phyloP scores from a whole-genome alignment of 1,139 yeast genomes.

The Blastobotrys capitulatus region DNA sequence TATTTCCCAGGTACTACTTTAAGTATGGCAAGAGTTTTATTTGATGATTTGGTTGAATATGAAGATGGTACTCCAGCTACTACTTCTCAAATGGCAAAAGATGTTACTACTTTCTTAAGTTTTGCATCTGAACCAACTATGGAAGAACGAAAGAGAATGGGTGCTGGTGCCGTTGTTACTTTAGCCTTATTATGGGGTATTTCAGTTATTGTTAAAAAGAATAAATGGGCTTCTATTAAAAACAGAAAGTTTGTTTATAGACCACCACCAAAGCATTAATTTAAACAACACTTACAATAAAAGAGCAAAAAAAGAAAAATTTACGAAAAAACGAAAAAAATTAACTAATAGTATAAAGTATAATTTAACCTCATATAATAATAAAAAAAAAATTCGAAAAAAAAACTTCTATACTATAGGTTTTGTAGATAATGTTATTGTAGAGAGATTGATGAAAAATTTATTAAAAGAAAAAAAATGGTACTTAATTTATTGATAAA shows the following conservation, averaged over 20 bases:
- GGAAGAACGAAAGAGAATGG: slow-evolving; percentile 96
- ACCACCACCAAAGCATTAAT: slow-evolving; percentile 49
- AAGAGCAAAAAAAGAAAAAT: neutral
- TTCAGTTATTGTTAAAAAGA: slow-evolving; percentile 90
- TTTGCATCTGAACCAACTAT: slow-evolving; percentile 99
- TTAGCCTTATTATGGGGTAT: slow-evolving; percentile 74
- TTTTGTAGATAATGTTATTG: too few species aligned
- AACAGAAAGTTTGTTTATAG: slow-evolving; percentile 90
- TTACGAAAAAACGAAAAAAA: neutral
- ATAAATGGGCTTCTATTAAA: slow-evolving; percentile 97
- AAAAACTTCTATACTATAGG: too few species aligned
- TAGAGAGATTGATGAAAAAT: too few species aligned
- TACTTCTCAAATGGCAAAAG: slow-evolving; percentile 99
- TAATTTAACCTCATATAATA: too few species aligned
- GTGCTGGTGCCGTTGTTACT: slow-evolving; percentile 85
- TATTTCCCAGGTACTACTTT: slow-evolving; percentile 99
- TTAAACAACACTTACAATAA: neutral
- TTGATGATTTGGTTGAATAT: slow-evolving; percentile 85
- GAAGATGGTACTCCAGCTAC: slow-evolving; percentile 99
- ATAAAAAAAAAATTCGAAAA: too few species aligned
- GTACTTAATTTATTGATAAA: neutral
- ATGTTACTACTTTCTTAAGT: slow-evolving; percentile 89
- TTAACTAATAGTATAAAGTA: neutral
- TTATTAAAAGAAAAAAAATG: neutral
- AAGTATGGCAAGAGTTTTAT: slow-evolving; percentile 98